These are phyloP conservation scores for Plasmodium ovale DNA, from an alignment of 169 alveolate species.

Conservation along the genomic window DNA sequence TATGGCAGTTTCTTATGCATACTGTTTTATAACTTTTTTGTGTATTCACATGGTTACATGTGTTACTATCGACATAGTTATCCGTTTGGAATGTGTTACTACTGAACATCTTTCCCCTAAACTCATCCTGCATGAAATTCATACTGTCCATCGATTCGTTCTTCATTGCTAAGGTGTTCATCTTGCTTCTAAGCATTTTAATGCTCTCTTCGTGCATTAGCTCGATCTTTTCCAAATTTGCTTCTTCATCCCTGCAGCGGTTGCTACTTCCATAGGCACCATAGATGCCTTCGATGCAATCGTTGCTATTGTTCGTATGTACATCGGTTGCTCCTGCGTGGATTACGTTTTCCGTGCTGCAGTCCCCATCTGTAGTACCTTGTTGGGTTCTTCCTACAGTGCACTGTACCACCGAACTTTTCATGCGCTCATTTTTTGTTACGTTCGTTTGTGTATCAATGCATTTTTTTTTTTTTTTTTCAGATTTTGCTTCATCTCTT, in stretches of 20 bases:
- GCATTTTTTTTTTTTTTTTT: constrained; percentile 8
- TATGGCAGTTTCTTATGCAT: constrained; percentile 44
- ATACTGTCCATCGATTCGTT: constrained; percentile 5
- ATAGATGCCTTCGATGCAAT: no score
- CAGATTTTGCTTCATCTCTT: background rate
- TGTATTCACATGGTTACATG: background rate
- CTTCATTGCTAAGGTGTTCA: constrained; percentile 6
- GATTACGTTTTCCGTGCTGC: background rate
- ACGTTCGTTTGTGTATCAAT: constrained; percentile 10
- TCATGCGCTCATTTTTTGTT: background rate
- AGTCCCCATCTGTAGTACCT: background rate
- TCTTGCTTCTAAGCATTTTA: constrained; percentile 16
- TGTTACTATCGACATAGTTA: background rate
- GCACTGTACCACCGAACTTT: background rate
- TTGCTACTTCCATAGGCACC: no score
- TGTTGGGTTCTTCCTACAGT: background rate
- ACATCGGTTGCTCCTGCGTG: no score
- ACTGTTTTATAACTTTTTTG: constrained; percentile 25
- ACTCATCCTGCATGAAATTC: background rate
- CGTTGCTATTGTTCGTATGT: no score
- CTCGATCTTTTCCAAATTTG: constrained; percentile 24
- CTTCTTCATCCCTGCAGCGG: no score
- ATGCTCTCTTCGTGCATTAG: constrained; percentile 24
- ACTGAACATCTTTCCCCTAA: background rate
- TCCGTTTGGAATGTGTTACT: background rate